Conservation (phyloP, 2,329 filamentous ascomycete genomes). For the Penicillium paneum region DNA sequence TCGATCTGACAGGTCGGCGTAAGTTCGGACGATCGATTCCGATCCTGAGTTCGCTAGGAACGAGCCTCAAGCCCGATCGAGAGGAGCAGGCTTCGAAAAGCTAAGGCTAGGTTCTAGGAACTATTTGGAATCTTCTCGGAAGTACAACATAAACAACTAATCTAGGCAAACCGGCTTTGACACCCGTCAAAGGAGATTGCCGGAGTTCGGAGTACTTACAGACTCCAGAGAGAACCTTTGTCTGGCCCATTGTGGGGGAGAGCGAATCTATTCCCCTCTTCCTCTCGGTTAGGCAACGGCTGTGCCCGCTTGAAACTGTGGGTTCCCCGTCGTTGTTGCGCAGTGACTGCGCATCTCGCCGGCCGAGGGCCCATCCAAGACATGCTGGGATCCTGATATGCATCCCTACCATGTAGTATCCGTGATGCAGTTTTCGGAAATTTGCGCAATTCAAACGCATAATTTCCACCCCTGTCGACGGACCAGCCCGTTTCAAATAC, state of each 20-base stretch:
- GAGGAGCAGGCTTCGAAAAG: not conserved
- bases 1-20: constrained; percentile 7
- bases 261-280: constrained; percentile 10
- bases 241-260: constrained; percentile 10
- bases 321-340: constrained; percentile 2
- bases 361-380: constrained; percentile 4
- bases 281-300: not conserved
- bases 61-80: constrained; percentile 4
- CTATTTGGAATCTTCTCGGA: not conserved
- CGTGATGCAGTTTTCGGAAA: not conserved
- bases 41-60: constrained; percentile 4
- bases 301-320: not conserved
- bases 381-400: not conserved
- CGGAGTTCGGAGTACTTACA: not conserved
- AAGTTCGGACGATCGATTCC: constrained; percentile 6
- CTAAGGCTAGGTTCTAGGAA: not conserved
- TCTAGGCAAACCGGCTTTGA: not conserved
- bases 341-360: constrained; percentile 9
- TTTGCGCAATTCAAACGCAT: not conserved
- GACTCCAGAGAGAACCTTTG: not conserved
- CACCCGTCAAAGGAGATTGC: not conserved
- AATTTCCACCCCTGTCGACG: not conserved
- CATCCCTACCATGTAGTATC: not conserved
- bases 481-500: not conserved
- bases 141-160: not conserved